Evolutionary conservation across 2,329 filamentous ascomycete species (phyloP).

Genomic region (Rugonectria rugulosa): DNA sequence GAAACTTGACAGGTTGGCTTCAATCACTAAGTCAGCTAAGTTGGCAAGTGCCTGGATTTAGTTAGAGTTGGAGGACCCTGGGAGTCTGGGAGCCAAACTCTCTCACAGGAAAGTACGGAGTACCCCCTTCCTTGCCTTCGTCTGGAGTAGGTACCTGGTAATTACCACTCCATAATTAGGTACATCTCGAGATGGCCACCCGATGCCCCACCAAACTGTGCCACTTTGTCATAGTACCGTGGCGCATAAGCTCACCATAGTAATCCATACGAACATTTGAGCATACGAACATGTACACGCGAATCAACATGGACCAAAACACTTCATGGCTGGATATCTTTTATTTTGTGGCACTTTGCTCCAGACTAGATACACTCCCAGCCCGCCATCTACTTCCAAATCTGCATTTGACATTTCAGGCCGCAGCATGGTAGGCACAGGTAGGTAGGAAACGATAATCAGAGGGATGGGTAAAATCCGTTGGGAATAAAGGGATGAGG

Average conservation of each 20-base stretch:
- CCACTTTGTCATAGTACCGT: slow-evolving; percentile 3
- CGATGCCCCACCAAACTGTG: slow-evolving; percentile 15
- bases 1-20: slow-evolving; percentile 42
- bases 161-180: too few species aligned
- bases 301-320: not conserved
- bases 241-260: not conserved
- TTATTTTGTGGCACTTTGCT: slow-evolving; percentile 33
- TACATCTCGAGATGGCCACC: not conserved
- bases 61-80: not conserved
- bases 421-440: slow-evolving; percentile 26
- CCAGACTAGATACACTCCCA: slow-evolving; percentile 36
- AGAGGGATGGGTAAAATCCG: slow-evolving; percentile 29
- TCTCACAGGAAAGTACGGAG: too few species aligned
- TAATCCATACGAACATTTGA: too few species aligned
- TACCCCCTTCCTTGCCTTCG: too few species aligned
- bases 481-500: slow-evolving; percentile 31
- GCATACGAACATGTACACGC: not conserved
- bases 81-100: too few species aligned
- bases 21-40: slow-evolving; percentile 25
- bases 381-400: slow-evolving; percentile 32
- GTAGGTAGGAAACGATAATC: slow-evolving; percentile 28
- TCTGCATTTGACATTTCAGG: slow-evolving; percentile 26
- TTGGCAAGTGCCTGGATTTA: not conserved
- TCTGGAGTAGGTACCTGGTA: too few species aligned
- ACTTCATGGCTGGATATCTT: slow-evolving; percentile 26